A percentile compares a stretch with the other conserved stretches of the same genome.
phyloP scores from a whole-genome alignment of 1,139 yeast genomes.

The Geotrichum candidum region DNA sequence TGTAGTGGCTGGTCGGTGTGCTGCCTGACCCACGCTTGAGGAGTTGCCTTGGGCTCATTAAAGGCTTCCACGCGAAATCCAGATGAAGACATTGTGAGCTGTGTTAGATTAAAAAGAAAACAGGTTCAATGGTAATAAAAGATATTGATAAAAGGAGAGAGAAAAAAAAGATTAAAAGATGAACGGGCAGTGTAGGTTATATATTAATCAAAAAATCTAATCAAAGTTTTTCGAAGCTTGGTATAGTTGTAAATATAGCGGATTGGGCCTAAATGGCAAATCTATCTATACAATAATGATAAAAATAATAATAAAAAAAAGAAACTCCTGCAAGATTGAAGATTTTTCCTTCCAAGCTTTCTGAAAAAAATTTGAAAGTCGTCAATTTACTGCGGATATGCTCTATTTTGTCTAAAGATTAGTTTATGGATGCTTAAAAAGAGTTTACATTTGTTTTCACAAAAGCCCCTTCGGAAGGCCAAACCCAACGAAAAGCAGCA shows the following conservation, averaged over 20 bases:
- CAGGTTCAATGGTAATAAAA: background rate
- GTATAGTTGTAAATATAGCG: background rate
- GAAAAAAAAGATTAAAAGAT: background rate
- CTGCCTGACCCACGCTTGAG: background rate
- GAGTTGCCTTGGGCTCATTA: background rate
- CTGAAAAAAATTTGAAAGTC: too few species aligned
- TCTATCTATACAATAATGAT: background rate
- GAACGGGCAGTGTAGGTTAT: background rate
- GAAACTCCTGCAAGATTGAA: too few species aligned
- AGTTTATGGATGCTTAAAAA: too few species aligned
- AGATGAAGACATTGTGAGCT: background rate
- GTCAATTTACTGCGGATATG: too few species aligned
- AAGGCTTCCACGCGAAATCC: background rate
- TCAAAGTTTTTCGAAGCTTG: background rate
- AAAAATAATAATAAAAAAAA: background rate
- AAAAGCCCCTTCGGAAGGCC: too few species aligned
- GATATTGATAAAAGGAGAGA: background rate
- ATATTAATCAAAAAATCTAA: background rate
- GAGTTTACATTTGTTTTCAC: too few species aligned
- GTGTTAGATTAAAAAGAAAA: background rate
- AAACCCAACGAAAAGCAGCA: too few species aligned
- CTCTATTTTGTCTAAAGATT: too few species aligned
- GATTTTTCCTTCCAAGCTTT: too few species aligned
- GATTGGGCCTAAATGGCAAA: background rate
- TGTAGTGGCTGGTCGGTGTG: constrained; percentile 14